phyloP scores from a whole-genome alignment of 352 stramenopile species.

The Globisporangium emineosum region DNA sequence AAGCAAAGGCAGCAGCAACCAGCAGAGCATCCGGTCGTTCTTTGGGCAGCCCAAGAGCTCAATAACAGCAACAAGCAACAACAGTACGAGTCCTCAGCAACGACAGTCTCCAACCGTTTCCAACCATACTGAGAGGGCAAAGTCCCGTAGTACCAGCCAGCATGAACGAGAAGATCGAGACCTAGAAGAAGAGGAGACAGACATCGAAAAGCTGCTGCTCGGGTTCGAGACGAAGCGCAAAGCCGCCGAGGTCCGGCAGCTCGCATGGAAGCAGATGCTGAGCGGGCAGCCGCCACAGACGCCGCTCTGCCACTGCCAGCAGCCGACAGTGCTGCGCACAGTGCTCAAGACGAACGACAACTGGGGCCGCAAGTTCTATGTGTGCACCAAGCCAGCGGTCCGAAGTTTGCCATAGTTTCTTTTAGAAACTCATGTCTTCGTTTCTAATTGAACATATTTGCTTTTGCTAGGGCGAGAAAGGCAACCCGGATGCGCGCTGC shows the following conservation, averaged over 20 bases:
- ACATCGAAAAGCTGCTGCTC: constrained; percentile 15
- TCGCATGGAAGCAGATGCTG: constrained; percentile 68
- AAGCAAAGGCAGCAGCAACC: constrained; percentile 22
- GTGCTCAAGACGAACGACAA: constrained; percentile 83
- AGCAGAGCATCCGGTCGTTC: constrained; percentile 50
- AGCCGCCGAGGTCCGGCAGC: constrained; percentile 23
- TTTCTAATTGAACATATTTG: constrained; percentile 2
- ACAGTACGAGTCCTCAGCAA: neutral
- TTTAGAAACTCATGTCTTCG: neutral
- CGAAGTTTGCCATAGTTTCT: neutral
- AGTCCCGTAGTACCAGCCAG: neutral
- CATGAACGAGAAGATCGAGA: neutral
- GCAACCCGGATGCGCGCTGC: constrained; percentile 70
- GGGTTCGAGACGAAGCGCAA: constrained; percentile 32
- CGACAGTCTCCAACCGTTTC: neutral
- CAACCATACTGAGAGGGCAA: neutral
- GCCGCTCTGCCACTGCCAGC: constrained; percentile 60
- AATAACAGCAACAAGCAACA: neutral
- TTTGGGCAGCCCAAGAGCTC: constrained; percentile 23
- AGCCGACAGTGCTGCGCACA: constrained; percentile 68
- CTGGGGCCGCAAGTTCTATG: constrained; percentile 82
- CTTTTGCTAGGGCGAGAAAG: constrained; percentile 65
- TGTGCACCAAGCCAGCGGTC: constrained; percentile 81
- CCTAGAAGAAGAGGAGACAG: constrained; percentile 9
- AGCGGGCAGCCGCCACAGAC: constrained; percentile 55